phyloP scores from a whole-genome alignment of 306 rosid genomes.

The Pterocarpus macrocarpus region DNA sequence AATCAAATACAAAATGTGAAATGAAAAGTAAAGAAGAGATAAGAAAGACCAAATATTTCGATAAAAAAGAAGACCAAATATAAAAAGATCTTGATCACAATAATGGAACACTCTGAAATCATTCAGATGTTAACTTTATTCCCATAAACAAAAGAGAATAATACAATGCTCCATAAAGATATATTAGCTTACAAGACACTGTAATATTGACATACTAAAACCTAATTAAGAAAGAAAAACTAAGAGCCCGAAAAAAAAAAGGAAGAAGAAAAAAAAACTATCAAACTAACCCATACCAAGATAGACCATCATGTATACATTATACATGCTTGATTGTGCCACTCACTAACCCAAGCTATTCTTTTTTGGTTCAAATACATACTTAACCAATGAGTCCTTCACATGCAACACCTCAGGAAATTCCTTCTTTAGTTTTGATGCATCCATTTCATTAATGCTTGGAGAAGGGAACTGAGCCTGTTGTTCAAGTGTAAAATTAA shows the following conservation, averaged over 20 bases:
- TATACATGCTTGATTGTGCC: neutral
- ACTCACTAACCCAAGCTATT: constrained; percentile 47
- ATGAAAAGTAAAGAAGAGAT: too few species aligned
- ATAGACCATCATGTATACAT: neutral
- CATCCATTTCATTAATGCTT: constrained; percentile 55
- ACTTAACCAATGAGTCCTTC: constrained; percentile 43
- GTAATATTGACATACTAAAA: neutral
- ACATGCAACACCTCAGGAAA: constrained; percentile 37
- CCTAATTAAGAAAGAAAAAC: neutral
- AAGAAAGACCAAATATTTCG: too few species aligned
- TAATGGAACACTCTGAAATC: too few species aligned
- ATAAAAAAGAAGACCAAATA: too few species aligned
- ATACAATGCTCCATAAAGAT: neutral
- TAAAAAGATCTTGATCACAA: too few species aligned
- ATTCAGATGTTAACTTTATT: neutral
- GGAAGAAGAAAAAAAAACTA: too few species aligned
- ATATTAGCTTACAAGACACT: constrained; percentile 7
- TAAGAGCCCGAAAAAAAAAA: too few species aligned
- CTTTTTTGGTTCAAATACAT: constrained; percentile 41
- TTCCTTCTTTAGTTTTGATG: constrained; percentile 44
- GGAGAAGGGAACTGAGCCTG: constrained; percentile 58
- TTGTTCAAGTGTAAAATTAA: constrained; percentile 59
- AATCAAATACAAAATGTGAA: too few species aligned
- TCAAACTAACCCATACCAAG: too few species aligned
- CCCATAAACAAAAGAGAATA: neutral